Base-by-base conservation (phyloP, 805 yeast genomes). In the Hanseniaspora pseudoguilliermondii region DNA sequence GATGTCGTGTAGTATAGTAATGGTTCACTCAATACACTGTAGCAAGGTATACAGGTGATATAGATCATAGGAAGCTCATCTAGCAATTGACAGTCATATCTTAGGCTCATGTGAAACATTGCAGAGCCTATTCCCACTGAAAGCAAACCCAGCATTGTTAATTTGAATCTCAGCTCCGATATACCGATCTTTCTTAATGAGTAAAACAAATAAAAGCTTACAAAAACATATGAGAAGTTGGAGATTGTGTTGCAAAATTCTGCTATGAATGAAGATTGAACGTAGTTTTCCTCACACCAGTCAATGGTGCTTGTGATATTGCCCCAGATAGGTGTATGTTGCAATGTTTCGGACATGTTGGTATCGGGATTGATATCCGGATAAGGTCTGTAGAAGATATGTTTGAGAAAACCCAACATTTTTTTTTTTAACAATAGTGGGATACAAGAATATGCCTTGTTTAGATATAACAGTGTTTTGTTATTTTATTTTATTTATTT, bases 31-130 rank as follows among this genome's bases (percentile, higher is more conserved):
- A 84, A 82, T 0, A 86, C 81, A 44, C 83, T 77, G 95, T 95
- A 87, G 59, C 88, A 82, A 0, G 98, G 97, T 29, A 91, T 82
- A 60, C 96, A 91, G 2, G 98, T 93, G 23, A 96, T 97, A 70
- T 93, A 93, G 59, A 93, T 87, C 98, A 93, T 93, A 42, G 98
- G 98, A 64, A 93, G 74, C 68, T 93, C 98, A 71, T 93, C 98
- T 68, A 93, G 75, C 60, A 93, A 68, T 71, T 93, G 98, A 71
- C 78, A 93, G 65, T 85, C 87, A 69, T 91, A 93, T 60, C 80
- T 75, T 62, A 93, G 75, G 5, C 97, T 91, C 96, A 93, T 93
- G 69, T 93, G 98, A 73, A 93, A 93, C 59, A 89, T 71, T 91
- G 97, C 93, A 20, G 88, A 81, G 3, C 98, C 98, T 21, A 91